Percentiles rank a stretch among this genome's conserved stretches.
phyloP scores from a whole-genome alignment of 1,284 basidiomycete genomes.

The Boletellus sp. region DNA sequence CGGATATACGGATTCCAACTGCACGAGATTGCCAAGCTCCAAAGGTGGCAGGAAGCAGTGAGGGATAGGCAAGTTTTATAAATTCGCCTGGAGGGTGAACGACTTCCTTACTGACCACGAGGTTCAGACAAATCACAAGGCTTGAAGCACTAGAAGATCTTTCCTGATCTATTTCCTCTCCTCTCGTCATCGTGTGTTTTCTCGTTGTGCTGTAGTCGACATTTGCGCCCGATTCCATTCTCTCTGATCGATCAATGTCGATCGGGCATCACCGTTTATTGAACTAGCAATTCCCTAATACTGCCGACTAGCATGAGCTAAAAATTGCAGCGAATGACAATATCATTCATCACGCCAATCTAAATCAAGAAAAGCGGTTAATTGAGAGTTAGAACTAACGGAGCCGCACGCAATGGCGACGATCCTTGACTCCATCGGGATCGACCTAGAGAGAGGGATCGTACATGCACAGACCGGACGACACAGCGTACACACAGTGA shows the following conservation, averaged over 20 bases:
- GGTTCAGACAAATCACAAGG: conserved; percentile 27
- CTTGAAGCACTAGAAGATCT: conserved; percentile 33
- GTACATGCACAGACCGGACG: too few relatives aligned
- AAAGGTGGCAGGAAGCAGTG: conserved; percentile 89
- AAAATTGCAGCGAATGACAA: too few relatives aligned
- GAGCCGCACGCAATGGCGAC: too few relatives aligned
- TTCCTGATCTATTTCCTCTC: conserved; percentile 17
- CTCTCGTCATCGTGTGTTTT: conserved; percentile 3
- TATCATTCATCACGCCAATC: too few relatives aligned
- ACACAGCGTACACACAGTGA: too few relatives aligned
- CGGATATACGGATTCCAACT: conserved; percentile 94
- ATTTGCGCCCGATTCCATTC: not conserved
- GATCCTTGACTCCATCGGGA: too few relatives aligned
- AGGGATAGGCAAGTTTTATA: conserved; percentile 68
- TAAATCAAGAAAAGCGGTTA: too few relatives aligned
- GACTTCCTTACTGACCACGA: conserved; percentile 11
- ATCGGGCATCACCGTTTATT: not conserved
- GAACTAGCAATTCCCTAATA: not conserved
- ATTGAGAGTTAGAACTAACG: too few relatives aligned
- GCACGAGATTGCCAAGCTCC: conserved; percentile 87
- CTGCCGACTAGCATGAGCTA: too few relatives aligned
- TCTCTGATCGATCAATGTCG: not conserved
- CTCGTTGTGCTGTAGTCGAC: conserved; percentile 7
- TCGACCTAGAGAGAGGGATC: too few relatives aligned
- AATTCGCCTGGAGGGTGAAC: not conserved